Percentiles rank a stretch among this genome's conserved stretches.
phyloP scores from a whole-genome alignment of 2,329 filamentous ascomycete genomes.

The Pseudocercospora crystallina region DNA sequence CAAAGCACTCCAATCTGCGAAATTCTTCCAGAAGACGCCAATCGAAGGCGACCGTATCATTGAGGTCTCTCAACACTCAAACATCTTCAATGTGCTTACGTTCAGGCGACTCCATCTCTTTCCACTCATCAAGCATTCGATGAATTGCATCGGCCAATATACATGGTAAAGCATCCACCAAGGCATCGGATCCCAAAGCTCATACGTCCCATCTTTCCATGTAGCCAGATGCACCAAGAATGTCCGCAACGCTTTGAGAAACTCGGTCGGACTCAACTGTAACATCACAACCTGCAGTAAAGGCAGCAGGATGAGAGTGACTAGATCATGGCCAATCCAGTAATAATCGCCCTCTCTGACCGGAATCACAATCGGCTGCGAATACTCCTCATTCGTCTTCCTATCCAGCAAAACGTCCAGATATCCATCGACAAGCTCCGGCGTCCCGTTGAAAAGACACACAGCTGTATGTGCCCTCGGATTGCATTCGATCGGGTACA shows the following conservation, averaged over 20 bases:
- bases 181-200: constrained; percentile 51
- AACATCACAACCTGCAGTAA: constrained; percentile 40
- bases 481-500: constrained; percentile 72
- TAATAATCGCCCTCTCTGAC: constrained; percentile 47
- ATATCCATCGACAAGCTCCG: constrained; percentile 53
- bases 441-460: constrained; percentile 54
- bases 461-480: constrained; percentile 68
- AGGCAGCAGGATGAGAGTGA: constrained; percentile 53
- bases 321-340: constrained; percentile 68
- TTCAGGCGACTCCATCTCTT: constrained; percentile 65
- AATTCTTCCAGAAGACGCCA: no score
- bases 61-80: constrained; percentile 38
- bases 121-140: constrained; percentile 45
- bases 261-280: constrained; percentile 27
- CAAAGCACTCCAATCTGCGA: no score
- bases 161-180: constrained; percentile 55
- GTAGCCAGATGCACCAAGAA: constrained; percentile 45
- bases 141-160: constrained; percentile 56
- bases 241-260: constrained; percentile 28
- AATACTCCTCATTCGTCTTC: constrained; percentile 17
- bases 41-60: not conserved
- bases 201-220: constrained; percentile 54
- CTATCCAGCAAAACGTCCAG: constrained; percentile 46
- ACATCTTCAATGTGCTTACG: constrained; percentile 65
- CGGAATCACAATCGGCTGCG: constrained; percentile 24